A percentile compares a stretch with the other conserved stretches of the same genome.
These are phyloP conservation scores for Pseudogymnoascus sp. DNA, from an alignment of 2,329 filamentous ascomycete species.

Conservation along the genomic window DNA sequence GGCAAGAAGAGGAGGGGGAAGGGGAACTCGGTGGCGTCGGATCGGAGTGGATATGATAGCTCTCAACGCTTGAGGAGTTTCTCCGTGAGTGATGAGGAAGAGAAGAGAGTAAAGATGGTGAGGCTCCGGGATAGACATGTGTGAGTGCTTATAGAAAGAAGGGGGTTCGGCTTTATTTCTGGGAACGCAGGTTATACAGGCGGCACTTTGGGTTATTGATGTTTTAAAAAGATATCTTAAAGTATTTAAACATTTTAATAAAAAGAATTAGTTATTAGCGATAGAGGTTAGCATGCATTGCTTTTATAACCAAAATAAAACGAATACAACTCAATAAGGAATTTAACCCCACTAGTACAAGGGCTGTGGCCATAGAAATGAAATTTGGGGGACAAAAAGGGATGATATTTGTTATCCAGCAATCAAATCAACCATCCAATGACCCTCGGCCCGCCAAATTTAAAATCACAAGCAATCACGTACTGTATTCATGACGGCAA, in stretches of 20 bases:
- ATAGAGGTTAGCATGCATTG: no score
- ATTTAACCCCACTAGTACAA: neutral
- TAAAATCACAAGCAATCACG: no score
- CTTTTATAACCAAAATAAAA: neutral
- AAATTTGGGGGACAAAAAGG: neutral
- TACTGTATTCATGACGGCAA: no score
- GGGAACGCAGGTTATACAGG: neutral
- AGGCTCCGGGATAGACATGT: neutral
- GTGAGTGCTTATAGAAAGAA: neutral
- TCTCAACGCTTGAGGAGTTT: neutral
- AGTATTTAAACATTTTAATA: neutral
- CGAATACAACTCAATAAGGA: neutral
- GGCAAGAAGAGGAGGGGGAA: neutral
- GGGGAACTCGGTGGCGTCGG: neutral
- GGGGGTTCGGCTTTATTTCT: neutral
- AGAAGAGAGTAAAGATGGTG: neutral
- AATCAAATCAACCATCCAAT: neutral
- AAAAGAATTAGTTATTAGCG: neutral
- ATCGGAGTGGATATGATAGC: neutral
- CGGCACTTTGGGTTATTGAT: neutral
- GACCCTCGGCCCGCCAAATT: neutral
- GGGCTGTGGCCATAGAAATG: neutral
- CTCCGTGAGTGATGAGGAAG: neutral
- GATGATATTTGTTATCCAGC: neutral
- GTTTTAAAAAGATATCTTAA: neutral